A percentile compares a stretch with the other conserved stretches of the same genome.
These are phyloP conservation scores for Sextonia rubra DNA, from an alignment of 164 flowering plant species.

Conservation along the genomic window DNA sequence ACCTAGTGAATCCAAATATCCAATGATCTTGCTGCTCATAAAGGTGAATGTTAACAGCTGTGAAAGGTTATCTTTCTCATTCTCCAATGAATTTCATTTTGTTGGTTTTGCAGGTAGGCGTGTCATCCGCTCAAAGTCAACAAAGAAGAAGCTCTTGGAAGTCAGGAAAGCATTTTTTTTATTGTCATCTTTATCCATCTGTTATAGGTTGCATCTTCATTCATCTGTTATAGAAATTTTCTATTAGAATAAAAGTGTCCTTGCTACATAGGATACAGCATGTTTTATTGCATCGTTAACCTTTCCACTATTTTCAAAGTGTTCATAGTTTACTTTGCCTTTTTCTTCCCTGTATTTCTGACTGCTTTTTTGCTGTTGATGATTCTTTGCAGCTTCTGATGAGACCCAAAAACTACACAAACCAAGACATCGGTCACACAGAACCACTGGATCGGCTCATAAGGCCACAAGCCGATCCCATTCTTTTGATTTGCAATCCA, in stretches of 20 bases:
- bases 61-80: too few species aligned
- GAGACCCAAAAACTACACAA: constrained; percentile 74
- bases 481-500: constrained; percentile 77
- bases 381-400: constrained; percentile 57
- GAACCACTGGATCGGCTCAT: constrained; percentile 62
- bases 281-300: not conserved
- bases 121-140: too few species aligned
- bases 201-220: too few species aligned
- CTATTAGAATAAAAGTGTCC: not conserved
- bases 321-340: not conserved
- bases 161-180: too few species aligned
- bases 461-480: constrained; percentile 67
- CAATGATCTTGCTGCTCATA: too few species aligned
- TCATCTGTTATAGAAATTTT: not conserved
- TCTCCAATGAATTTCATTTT: too few species aligned
- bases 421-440: constrained; percentile 63
- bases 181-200: too few species aligned
- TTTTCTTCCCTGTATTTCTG: not conserved
- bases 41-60: too few species aligned
- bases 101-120: too few species aligned
- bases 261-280: not conserved
- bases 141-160: too few species aligned
- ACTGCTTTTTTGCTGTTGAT: not conserved
- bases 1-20: too few species aligned
- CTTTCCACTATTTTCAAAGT: not conserved